Evolutionary conservation across 225 moss, liverwort and hornwort genomes (phyloP).

Genomic region (Pseudoscleropodium purum): DNA sequence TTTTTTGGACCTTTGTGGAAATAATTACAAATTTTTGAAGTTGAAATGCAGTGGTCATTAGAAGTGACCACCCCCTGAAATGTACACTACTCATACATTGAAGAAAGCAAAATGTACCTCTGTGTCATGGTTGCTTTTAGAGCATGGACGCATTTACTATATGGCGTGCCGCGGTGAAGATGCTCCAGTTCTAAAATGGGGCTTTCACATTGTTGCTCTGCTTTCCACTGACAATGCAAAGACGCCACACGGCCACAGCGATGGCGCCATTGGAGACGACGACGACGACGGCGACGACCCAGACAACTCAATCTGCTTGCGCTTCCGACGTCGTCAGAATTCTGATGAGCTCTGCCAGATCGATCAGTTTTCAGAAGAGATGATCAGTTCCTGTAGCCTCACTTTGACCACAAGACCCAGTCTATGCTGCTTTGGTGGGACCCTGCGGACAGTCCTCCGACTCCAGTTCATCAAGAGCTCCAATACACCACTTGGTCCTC

Average conservation of each 20-base stretch:
- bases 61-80: too few species aligned
- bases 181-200: neutral
- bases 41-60: too few species aligned
- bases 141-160: too few species aligned
- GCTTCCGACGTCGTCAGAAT: neutral
- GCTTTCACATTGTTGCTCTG: neutral
- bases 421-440: constrained; percentile 5
- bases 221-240: neutral
- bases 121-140: too few species aligned
- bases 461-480: neutral
- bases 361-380: neutral
- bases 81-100: too few species aligned
- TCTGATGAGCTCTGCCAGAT: neutral
- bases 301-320: neutral
- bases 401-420: neutral
- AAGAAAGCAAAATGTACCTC: too few species aligned
- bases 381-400: neutral
- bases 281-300: neutral
- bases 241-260: neutral
- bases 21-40: too few species aligned
- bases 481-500: neutral
- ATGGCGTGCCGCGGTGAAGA: too few species aligned
- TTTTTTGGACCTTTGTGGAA: too few species aligned
- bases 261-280: neutral
- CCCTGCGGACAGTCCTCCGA: neutral